Base-by-base conservation (phyloP, 805 yeast species). In the Monosporozyma yasuniensis region DNA sequence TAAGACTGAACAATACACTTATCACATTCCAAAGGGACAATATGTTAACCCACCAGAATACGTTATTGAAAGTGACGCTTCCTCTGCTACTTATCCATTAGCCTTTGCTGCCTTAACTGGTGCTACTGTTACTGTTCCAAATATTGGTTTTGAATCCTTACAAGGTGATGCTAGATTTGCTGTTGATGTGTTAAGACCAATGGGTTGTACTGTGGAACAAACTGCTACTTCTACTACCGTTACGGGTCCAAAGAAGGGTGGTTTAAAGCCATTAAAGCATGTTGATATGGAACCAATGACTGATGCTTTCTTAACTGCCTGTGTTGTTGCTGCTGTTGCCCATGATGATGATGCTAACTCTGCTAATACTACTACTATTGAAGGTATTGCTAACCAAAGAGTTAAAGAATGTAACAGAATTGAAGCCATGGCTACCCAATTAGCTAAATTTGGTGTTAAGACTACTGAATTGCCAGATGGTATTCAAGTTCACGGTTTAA, bases 261-360 rank as follows among this genome's bases (percentile, higher is more conserved):
- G 67, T 0, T 74, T 93, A 56, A 77, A 74, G 60, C 87, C 95
- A 6, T 72, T 93, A 54, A 72, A 80, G 11, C 77, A 73, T 54
- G 84, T 93, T 50, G 97, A 93, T 65, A 93, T 93, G 99, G 99
- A 93, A 70, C 98, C 99, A 49, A 93, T 93, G 99, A 93, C 99
- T 0, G 99, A 93, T 69, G 99, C 99, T 0, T 93, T 93, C 66
- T 73, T 93, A 61, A 93, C 99, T 14, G 99, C 99, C 0, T 80
- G 95, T 48, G 97, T 93, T 11, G 95, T 89, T 18, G 99, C 98
- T 32, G 96, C 99, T n/a, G 77, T 86, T 41, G 96, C 96, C 3
- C 72, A 74, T 50, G 72, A 72, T 54, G 73, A 76, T 11, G 72
- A 68, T 42, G 71, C 70, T 46, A 56, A 60, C 21, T 60, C 67